Evolutionary conservation across 129 eudicot species (phyloP), one percentile per base, ranked within the genome.

Genomic region (Chrysanthemum seticuspe): DNA sequence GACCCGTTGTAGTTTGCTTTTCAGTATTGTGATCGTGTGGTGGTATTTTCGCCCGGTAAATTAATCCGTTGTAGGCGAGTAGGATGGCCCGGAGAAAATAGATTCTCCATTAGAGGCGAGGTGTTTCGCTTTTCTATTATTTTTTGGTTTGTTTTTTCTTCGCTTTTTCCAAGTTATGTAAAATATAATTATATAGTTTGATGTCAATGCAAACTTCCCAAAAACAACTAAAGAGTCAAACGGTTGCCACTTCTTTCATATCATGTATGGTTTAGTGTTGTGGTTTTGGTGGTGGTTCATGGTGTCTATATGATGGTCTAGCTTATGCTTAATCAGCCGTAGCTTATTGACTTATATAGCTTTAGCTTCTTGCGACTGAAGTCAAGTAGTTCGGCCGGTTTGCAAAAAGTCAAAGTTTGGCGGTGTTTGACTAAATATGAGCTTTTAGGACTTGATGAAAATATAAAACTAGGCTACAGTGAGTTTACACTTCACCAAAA

Each of bases 1-100:
- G 86, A 85, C 49, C 89, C 96, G 14, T 48, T 91, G 86, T 91
- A 68, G 48, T 71, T 51, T 64, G 44, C 23, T 76, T 12, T 47
- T n/a, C 65, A 18, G 27, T 78, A 50, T 59, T 36, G 82, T 64
- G 57, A 54, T 71, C 73, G 61, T 53, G 82, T 78, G 67, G 65
- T 74, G 77, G 67, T 63, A 72, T 71, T 54, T 71, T 71, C 72
- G 72, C 48, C 61, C 73, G 57, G 82, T 64, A 71, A 64, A 71
- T 65, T 71, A 62, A 31, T 65, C 55, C 56, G 74, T 1, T 56
- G 67, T 64, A 74, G 79, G 79, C 10, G 63, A 58, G 70, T 69
- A 63, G 71, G 67, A 71, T 61, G 65, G 57, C 65, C 54, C 60
- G 77, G 82, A 71, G 82, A 78, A 71, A 10, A 71, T 64, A 56